Conservation (phyloP, 1,139 yeast species). For the Candida labiduridarum region DNA sequence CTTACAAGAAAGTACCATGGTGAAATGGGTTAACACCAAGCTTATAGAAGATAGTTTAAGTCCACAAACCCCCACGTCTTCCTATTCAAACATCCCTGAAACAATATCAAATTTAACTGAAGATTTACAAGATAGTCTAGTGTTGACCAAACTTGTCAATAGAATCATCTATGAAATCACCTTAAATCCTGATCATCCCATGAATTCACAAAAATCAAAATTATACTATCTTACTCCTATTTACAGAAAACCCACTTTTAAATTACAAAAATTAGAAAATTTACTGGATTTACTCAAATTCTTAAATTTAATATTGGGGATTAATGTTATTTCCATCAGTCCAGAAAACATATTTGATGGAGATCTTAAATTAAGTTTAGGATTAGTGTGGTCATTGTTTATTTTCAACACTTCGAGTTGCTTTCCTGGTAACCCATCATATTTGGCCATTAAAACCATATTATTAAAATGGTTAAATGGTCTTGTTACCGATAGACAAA, state of each 20-base stretch:
- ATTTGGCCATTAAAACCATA: slow-evolving; percentile 34
- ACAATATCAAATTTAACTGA: slow-evolving; percentile 9
- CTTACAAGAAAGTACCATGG: slow-evolving; percentile 48
- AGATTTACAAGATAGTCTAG: slow-evolving; percentile 46
- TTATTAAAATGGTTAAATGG: slow-evolving; percentile 38
- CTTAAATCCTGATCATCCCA: slow-evolving; percentile 17
- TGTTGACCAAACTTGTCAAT: slow-evolving; percentile 38
- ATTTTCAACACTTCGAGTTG: slow-evolving; percentile 47
- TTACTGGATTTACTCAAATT: slow-evolving; percentile 58
- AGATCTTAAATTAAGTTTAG: slow-evolving; percentile 62
- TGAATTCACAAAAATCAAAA: slow-evolving; percentile 19
- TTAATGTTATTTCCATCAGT: slow-evolving; percentile 56
- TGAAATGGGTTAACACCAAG: slow-evolving; percentile 49
- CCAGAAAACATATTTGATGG: slow-evolving; percentile 73
- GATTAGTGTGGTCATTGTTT: slow-evolving; percentile 66
- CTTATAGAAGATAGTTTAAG: slow-evolving; percentile 18
- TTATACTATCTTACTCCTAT: slow-evolving; percentile 37
- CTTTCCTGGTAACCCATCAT: slow-evolving; percentile 34
- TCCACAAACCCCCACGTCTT: slow-evolving; percentile 13
- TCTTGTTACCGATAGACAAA: slow-evolving; percentile 20
- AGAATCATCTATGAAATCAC: slow-evolving; percentile 27
- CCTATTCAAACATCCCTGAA: slow-evolving; percentile 4
- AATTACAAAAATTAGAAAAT: slow-evolving; percentile 66
- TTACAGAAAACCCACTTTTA: slow-evolving; percentile 49
- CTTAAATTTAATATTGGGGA: slow-evolving; percentile 50